Percentiles rank a stretch among this genome's conserved stretches.
phyloP scores from a whole-genome alignment of 2,329 filamentous ascomycete species.

The Talaromyces sp. region DNA sequence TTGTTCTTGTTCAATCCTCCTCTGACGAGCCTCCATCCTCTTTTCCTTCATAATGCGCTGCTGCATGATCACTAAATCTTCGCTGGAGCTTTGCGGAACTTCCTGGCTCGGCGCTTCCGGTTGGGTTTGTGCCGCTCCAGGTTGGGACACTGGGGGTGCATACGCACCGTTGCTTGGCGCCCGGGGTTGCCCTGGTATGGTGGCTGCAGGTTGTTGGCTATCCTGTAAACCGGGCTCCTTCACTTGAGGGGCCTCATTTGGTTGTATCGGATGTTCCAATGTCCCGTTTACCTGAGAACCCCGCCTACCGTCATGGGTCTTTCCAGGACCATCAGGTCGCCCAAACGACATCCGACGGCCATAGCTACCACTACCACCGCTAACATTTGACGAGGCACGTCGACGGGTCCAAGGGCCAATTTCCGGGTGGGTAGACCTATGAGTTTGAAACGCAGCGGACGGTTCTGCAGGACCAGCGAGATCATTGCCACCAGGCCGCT shows the following conservation, averaged over 20 bases:
- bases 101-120: conserved; percentile 9
- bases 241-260: conserved; percentile 21
- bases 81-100: conserved; percentile 20
- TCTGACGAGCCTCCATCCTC: conserved; percentile 52
- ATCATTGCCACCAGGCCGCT: conserved; percentile 63
- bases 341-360: conserved; percentile 59
- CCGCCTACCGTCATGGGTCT: conserved; percentile 35
- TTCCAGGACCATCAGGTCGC: conserved; percentile 40
- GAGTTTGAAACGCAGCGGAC: conserved; percentile 80
- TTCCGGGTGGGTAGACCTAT: conserved; percentile 63
- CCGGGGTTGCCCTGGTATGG: conserved; percentile 26
- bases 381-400: conserved; percentile 85
- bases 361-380: conserved; percentile 72
- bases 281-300: conserved; percentile 35
- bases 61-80: conserved; percentile 49
- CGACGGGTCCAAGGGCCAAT: conserved; percentile 63
- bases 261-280: conserved; percentile 27
- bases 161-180: conserved; percentile 25
- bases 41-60: conserved; percentile 59
- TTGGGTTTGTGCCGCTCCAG: conserved; percentile 17
- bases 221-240: conserved; percentile 21
- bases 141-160: conserved; percentile 18
- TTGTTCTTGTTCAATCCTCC: conserved; percentile 51
- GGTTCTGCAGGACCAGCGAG: conserved; percentile 68
- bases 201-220: conserved; percentile 21